These are phyloP conservation scores for Pseudocercospora vitis DNA, from an alignment of 2,329 filamentous ascomycete species.

Conservation along the genomic window DNA sequence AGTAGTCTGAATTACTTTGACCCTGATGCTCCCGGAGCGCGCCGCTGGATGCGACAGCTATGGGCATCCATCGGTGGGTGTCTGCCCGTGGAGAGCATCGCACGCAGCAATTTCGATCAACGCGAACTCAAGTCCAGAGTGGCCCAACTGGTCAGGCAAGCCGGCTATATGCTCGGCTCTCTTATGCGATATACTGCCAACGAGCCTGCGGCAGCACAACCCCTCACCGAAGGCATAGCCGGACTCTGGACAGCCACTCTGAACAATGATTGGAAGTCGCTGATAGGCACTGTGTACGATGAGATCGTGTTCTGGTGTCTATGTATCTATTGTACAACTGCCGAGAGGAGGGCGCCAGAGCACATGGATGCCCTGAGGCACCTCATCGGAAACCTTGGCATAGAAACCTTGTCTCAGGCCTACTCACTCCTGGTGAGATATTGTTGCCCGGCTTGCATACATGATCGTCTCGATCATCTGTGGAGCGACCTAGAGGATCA, in stretches of 20 bases:
- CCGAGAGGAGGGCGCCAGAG: not conserved
- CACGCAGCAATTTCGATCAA: not conserved
- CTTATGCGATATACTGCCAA: conserved; percentile 1
- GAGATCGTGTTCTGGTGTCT: conserved; percentile 6
- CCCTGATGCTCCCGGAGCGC: not conserved
- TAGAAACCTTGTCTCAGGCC: not conserved
- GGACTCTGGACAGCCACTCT: not conserved
- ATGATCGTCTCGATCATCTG: not conserved
- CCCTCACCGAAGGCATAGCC: not conserved
- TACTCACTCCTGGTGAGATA: not conserved
- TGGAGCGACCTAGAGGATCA: not conserved
- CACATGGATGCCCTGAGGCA: not conserved
- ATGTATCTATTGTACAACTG: conserved; percentile 1
- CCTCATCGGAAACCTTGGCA: not conserved
- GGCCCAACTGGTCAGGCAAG: conserved; percentile 3
- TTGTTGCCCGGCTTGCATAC: not conserved
- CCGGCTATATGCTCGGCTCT: conserved; percentile 7
- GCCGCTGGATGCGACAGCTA: conserved; percentile 7
- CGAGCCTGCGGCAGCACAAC: conserved; percentile 9
- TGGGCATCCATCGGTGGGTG: conserved; percentile 8
- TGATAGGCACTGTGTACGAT: conserved; percentile 6
- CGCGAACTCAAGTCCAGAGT: conserved; percentile 1
- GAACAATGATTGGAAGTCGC: not conserved
- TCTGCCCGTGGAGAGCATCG: not conserved
- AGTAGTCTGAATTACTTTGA: conserved; percentile 6